Percentiles rank a stretch among this genome's conserved stretches.
Conservation (phyloP, 1,284 basidiomycete genomes). For the Waitea zeae region DNA sequence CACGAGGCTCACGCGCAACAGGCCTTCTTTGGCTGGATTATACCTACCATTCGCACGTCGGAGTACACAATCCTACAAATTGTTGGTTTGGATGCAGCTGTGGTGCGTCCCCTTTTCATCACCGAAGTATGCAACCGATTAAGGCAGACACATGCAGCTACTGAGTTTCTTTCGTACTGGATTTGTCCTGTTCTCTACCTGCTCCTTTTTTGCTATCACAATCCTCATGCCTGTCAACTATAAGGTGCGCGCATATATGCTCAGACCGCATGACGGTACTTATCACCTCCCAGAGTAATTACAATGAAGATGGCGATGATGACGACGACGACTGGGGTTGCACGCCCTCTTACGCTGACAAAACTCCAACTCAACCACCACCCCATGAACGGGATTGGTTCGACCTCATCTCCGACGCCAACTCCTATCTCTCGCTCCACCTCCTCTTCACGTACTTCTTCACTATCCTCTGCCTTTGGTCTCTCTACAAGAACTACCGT, state of each 20-base stretch:
- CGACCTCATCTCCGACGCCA: conserved; percentile 73
- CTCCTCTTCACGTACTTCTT: conserved; percentile 90
- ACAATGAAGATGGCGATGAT: conserved; percentile 44
- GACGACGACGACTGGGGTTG: conserved; percentile 24
- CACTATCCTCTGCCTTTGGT: conserved; percentile 70
- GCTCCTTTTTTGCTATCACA: conserved; percentile 62
- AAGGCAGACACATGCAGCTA: conserved; percentile 28
- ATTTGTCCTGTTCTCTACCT: conserved; percentile 80
- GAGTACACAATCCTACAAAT: conserved; percentile 94
- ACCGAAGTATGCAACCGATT: background rate
- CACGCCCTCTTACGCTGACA: background rate
- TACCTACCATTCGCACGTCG: conserved; percentile 79
- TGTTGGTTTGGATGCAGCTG: conserved; percentile 90
- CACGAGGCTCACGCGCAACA: conserved; percentile 74
- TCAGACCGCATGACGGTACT: background rate
- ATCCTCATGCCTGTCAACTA: conserved; percentile 86
- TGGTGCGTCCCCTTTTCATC: conserved; percentile 28
- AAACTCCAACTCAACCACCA: background rate
- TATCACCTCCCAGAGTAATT: conserved; percentile 37
- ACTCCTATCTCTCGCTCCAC: conserved; percentile 75
- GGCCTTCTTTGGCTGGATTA: conserved; percentile 88
- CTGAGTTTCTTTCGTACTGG: conserved; percentile 92
- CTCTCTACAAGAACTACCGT: conserved; percentile 79
- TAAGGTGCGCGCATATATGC: conserved; percentile 33
- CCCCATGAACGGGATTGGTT: conserved; percentile 41